phyloP scores from a whole-genome alignment of 2,329 filamentous ascomycete species.

The Aspergillus sojae region DNA sequence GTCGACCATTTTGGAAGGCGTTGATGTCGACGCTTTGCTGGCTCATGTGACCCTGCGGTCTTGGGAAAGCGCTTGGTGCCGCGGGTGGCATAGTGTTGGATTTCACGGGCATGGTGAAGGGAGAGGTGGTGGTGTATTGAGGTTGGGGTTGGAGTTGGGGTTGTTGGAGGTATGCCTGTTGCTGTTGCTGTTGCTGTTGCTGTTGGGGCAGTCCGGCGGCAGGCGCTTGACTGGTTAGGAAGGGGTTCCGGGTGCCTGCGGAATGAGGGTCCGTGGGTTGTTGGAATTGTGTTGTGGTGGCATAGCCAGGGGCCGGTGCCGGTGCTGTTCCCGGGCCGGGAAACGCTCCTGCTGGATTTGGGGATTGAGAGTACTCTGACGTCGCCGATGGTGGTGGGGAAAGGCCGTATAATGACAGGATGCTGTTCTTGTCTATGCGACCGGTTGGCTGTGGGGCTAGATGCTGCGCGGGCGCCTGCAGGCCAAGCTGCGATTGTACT shows the following conservation, averaged over 20 bases:
- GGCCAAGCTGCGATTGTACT: slow-evolving; percentile 27
- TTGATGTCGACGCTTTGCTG: slow-evolving; percentile 53
- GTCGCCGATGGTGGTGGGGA: slow-evolving; percentile 41
- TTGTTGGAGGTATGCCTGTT: slow-evolving; percentile 15
- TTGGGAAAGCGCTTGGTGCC: slow-evolving; percentile 20
- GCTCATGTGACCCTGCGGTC: slow-evolving; percentile 43
- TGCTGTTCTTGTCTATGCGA: slow-evolving; percentile 50
- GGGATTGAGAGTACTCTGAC: slow-evolving; percentile 34
- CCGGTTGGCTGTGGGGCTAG: slow-evolving; percentile 45
- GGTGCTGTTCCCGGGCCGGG: slow-evolving; percentile 24
- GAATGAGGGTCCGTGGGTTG: slow-evolving; percentile 25
- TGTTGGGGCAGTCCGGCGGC: slow-evolving; percentile 2
- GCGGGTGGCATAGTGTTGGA: slow-evolving; percentile 16
- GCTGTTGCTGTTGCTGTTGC: slow-evolving; percentile 7
- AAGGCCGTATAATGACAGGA: slow-evolving; percentile 51
- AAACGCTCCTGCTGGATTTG: slow-evolving; percentile 24
- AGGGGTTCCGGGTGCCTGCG: slow-evolving; percentile 30
- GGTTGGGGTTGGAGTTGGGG: slow-evolving; percentile 8
- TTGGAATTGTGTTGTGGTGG: slow-evolving; percentile 26
- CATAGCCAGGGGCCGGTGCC: slow-evolving; percentile 16
- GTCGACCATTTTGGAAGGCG: slow-evolving; percentile 49
- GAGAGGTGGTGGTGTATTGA: slow-evolving; percentile 1
- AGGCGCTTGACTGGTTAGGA: slow-evolving; percentile 18
- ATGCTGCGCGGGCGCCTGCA: slow-evolving; percentile 28
- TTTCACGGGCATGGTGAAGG: slow-evolving; percentile 19